A percentile compares a stretch with the other conserved stretches of the same genome.
These are phyloP conservation scores for Phytophthora palmivora DNA, from an alignment of 352 stramenopile species.

Conservation along the genomic window DNA sequence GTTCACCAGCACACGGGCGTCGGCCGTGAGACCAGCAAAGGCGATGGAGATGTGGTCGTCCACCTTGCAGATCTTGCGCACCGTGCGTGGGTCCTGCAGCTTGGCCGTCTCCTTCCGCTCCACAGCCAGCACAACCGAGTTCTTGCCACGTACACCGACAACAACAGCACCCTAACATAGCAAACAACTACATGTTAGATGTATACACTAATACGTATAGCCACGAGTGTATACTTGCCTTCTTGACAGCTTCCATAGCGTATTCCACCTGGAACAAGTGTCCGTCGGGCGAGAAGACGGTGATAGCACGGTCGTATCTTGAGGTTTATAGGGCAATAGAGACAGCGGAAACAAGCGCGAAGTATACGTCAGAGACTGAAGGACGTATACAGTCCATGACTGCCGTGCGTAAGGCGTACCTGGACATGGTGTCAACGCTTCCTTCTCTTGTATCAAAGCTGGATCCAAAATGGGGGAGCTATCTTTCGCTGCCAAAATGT, in stretches of 20 bases:
- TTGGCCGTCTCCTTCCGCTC: constrained; percentile 91
- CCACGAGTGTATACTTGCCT: constrained; percentile 48
- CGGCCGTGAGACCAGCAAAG: constrained; percentile 98
- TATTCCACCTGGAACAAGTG: constrained; percentile 99
- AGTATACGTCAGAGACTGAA: not conserved
- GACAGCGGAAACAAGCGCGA: not conserved
- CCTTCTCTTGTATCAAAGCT: constrained; percentile 27
- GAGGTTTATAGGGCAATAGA: not conserved
- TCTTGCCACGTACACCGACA: constrained; percentile 96
- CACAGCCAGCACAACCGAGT: constrained; percentile 95
- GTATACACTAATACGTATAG: not conserved
- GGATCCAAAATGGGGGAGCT: constrained; percentile 37
- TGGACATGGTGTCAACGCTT: constrained; percentile 41
- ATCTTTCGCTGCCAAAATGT: constrained; percentile 6
- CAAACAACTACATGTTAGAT: not conserved
- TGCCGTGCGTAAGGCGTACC: constrained; percentile 15
- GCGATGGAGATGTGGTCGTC: constrained; percentile 98
- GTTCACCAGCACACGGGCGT: constrained; percentile 98
- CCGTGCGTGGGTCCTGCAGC: constrained; percentile 97
- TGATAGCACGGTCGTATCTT: constrained; percentile 99
- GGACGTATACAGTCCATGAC: not conserved
- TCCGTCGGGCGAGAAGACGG: constrained; percentile 99
- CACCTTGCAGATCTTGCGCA: constrained; percentile 99
- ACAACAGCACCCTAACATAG: constrained; percentile 91
- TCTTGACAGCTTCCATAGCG: constrained; percentile 99